Evolutionary conservation across 345 rosid genomes (phyloP), one percentile per base, ranked within the genome.

Genomic region (Aegle marmelos): DNA sequence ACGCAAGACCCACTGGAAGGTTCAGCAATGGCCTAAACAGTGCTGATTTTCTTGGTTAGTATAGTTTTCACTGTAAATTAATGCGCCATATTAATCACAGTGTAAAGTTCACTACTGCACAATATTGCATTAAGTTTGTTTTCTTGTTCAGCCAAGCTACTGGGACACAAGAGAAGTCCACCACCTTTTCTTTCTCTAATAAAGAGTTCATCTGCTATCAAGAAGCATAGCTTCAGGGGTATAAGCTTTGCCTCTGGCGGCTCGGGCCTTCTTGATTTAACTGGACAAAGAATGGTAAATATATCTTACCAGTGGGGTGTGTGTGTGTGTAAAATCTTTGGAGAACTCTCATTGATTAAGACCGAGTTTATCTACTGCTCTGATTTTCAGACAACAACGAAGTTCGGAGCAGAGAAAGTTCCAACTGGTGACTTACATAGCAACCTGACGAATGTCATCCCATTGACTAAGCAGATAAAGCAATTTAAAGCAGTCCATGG

Each of bases 21-120:
- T 88, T 89, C 86, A 84, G 92, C 79, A 89, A 89, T 79, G 92
- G 94, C 74, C 73, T 88, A 9, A 89, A 87, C 39, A 87, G 86
- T 37, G 94, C 90, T 56, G 91, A 89, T 84, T 82, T 81, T 57
- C 79, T 87, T 3, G 84, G 94, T 89, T 68, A 63, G 85, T 78
- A 25, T 22, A 31, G 41, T 53, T 53, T 50, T 48, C 73, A 36
- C 50, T 45, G 17, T 11, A 45, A 13, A 45, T 45, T 45, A 45
- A 45, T 45, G 5, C 13, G 50, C 13, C 50, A 13, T 45, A 53
- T 16, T 19, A 4, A 53, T 53, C 57, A 48, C 19, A 17, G 57
- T 17, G 57, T 53, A 53, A 53, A 53, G 57, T 58, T 65, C 24
- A 21, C 41, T n/a, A 33, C 22, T 1, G 13, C 69, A 65, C 9